Evolutionary conservation across 176 grass and related monocot species (phyloP), one percentile per base, ranked within the genome.

Genomic region (Phyllostachys edulis): DNA sequence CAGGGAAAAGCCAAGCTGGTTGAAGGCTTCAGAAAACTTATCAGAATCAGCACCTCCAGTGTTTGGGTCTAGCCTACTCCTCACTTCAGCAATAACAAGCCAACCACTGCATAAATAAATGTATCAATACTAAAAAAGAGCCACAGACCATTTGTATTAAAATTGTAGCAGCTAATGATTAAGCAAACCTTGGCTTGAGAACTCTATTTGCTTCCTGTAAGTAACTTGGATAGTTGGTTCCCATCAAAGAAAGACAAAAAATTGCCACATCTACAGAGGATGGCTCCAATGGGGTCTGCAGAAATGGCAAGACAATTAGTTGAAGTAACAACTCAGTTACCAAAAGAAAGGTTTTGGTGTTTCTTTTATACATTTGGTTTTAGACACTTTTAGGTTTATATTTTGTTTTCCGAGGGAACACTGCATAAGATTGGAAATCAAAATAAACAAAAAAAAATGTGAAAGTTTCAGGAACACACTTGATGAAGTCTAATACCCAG

Each of bases 201-300:
- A 95, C 91, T 86, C 93, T 90, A 57, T 90, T 95, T 67, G 96
- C 96, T 92, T 98, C 96, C 74, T 88, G 67, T 78, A 95, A 77
- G 83, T 93, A 98, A 88, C 80, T 93, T 5, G 87, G 78, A 75
- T 93, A 98, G 73, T 91, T 92, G 80, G 74, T 93, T 66, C 96
- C 96, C 96, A 98, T 98, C 83, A 98, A 80, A 76, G 93, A 98
- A 63, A 98, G 88, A 90, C 96, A 98, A 90, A 98, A 98, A 42
- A 98, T 88, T 69, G 93, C 93, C 70, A 98, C 96, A 81, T 98
- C 91, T 70, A 98, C 80, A 83, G 85, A 95, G 16, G 85, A 89
- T 16, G 87, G 78, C 37, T 95, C 87, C 87, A 98, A 79, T 51
- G 96, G 96, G 17, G 91, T 98, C 96, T 95, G 80, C 79, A 87